Evolutionary conservation across 108 stramenopile genomes (phyloP).

Genomic region (Pseudonitzschia multistriata): DNA sequence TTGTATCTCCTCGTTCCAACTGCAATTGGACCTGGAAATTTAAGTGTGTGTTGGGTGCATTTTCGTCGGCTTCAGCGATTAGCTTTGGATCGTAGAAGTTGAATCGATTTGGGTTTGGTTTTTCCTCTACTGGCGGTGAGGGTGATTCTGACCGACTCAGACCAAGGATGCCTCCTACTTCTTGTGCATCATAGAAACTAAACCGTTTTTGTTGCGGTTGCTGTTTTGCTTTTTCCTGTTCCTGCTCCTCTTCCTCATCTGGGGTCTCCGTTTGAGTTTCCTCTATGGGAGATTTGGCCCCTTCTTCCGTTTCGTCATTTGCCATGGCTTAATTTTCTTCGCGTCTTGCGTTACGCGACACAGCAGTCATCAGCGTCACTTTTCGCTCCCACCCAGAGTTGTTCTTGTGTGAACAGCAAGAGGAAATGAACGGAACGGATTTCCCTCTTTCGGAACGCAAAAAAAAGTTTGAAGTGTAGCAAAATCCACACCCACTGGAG

Average conservation of each 20-base stretch:
- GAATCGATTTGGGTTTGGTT: slow-evolving; percentile 1
- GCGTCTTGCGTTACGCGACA: neutral
- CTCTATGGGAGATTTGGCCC: neutral
- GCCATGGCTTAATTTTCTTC: neutral
- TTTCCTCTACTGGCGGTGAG: neutral
- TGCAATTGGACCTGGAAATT: too few species aligned
- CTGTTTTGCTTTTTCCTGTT: neutral
- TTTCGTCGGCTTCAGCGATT: neutral
- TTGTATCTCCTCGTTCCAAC: too few species aligned
- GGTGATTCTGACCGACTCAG: slow-evolving; percentile 30
- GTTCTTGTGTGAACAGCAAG: too few species aligned
- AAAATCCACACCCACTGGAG: too few species aligned
- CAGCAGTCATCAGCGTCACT: too few species aligned
- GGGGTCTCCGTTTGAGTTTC: neutral
- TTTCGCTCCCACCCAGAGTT: too few species aligned
- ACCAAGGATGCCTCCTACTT: slow-evolving; percentile 15
- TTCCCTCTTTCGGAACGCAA: too few species aligned
- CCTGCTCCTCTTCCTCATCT: neutral
- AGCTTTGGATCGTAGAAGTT: neutral
- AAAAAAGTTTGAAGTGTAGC: too few species aligned
- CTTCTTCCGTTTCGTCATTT: slow-evolving; percentile 8
- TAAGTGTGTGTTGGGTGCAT: slow-evolving; percentile 15
- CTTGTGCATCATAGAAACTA: slow-evolving; percentile 51
- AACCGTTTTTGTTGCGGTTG: slow-evolving; percentile 39
- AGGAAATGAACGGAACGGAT: too few species aligned